Base-by-base conservation (phyloP, 208 protist species). In the Crithidia thermophila region DNA sequence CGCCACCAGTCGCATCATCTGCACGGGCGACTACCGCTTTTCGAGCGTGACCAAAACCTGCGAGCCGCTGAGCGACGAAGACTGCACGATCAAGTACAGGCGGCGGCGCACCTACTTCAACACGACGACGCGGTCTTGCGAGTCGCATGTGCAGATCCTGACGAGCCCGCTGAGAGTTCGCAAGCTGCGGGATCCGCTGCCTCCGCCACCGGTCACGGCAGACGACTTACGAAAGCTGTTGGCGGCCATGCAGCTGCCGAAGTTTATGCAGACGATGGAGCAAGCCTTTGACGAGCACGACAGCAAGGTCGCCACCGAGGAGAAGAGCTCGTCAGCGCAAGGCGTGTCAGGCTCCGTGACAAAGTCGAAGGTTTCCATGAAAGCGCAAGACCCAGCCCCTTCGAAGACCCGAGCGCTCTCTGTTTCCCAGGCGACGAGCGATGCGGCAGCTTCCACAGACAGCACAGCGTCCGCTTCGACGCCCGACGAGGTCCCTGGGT, bases 231-330 rank as follows among this genome's bases (percentile, higher is more conserved):
- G 68, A 8, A 51, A 36, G 13, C 23, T 66, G 16, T 39, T 74
- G 30, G 46, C 25, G 52, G 23, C 49, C 1, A 13, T 58, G 23
- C 61, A 39, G 68, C 31, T 74, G 52, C 59, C 68, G 20, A 43
- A 74, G 59, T 74, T 74, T 14, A 53, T 74, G 58, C 47, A 56
- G 37, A 67, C 51, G 14, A 74, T 74, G 68, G 59, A 74, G 40
- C 23, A 58, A 30, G 28, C 59, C 18, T 62, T 66, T 33, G 33
- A 16, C n/a, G 40, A 53, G 3, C 34, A 53, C 30, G 60, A 67
- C 49, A 16, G 21, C 47, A 51, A 33, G 14, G 8, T 36, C 13
- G 27, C 37, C 5, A 40, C 27, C 11, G 16, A 42, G 16, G 34
- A 7, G 18, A 16, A 37, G 49, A 33, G 33, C 6, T 18, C n/a